Evolutionary conservation across 2,329 filamentous ascomycete genomes (phyloP).

Genomic region (Ophiostoma triangulosporum): DNA sequence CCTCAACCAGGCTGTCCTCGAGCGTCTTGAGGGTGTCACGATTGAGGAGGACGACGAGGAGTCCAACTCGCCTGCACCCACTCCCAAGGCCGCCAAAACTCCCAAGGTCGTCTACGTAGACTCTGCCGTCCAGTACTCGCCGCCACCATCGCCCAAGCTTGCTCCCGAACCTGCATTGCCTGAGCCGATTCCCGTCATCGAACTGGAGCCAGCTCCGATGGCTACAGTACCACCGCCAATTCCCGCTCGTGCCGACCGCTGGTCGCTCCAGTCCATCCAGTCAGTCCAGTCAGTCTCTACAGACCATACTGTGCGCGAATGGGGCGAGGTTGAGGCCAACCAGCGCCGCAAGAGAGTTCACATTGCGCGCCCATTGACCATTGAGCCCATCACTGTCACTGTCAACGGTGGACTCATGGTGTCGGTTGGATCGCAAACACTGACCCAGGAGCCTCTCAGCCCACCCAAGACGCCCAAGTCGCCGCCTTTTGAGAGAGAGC

Average conservation of each 20-base stretch:
- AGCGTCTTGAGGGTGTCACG: slow-evolving; percentile 39
- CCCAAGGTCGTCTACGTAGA: slow-evolving; percentile 48
- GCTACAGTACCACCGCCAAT: slow-evolving; percentile 19
- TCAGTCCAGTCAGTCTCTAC: too few relatives aligned
- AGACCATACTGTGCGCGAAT: not conserved
- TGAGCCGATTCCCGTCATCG: not conserved
- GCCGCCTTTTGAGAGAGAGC: slow-evolving; percentile 26
- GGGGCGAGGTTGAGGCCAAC: slow-evolving; percentile 53
- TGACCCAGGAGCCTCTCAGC: slow-evolving; percentile 46
- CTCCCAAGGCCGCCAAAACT: slow-evolving; percentile 10
- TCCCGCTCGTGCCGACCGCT: slow-evolving; percentile 21
- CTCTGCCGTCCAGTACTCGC: slow-evolving; percentile 69
- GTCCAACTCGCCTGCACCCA: slow-evolving; percentile 12
- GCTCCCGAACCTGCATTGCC: slow-evolving; percentile 14
- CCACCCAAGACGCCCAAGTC: slow-evolving; percentile 52
- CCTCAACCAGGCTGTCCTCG: slow-evolving; percentile 41
- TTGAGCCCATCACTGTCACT: slow-evolving; percentile 29
- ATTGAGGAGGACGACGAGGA: slow-evolving; percentile 35
- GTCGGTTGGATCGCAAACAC: slow-evolving; percentile 52
- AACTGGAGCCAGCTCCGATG: slow-evolving; percentile 21
- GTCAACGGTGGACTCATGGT: slow-evolving; percentile 39
- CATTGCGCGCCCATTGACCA: slow-evolving; percentile 33
- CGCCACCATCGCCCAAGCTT: slow-evolving; percentile 57
- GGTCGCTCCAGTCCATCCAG: slow-evolving; percentile 2
- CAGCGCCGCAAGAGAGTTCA: slow-evolving; percentile 58